These are phyloP conservation scores for Otatea glauca DNA, from an alignment of 176 grass and related monocot genomes.

Conservation along the genomic window DNA sequence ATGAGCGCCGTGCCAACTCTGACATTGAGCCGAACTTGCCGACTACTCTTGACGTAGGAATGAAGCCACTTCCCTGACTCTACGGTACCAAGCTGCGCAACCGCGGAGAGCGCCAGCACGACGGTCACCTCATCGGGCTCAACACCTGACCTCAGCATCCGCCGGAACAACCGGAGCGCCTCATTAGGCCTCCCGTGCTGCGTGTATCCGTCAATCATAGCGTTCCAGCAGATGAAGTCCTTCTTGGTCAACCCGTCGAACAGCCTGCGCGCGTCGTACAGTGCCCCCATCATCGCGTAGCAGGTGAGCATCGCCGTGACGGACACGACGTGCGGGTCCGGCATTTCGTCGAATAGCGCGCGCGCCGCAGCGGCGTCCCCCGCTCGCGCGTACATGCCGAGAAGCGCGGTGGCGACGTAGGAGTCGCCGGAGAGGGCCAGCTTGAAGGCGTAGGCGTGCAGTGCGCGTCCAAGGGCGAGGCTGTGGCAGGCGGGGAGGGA, in stretches of 20 bases:
- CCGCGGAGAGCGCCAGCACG: conserved; percentile 61
- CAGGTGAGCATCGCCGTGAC: conserved; percentile 89
- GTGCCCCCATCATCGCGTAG: conserved; percentile 69
- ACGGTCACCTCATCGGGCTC: conserved; percentile 69
- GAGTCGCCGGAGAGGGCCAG: conserved; percentile 55
- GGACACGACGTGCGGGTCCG: conserved; percentile 63
- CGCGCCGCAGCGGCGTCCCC: conserved; percentile 68
- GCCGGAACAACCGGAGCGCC: conserved; percentile 66
- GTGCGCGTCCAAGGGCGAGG: conserved; percentile 56
- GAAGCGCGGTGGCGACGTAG: conserved; percentile 82
- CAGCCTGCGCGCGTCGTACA: conserved; percentile 61
- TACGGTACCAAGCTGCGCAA: conserved; percentile 66
- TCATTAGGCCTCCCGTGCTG: conserved; percentile 65
- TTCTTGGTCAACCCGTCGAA: conserved; percentile 60
- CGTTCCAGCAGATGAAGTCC: conserved; percentile 92
- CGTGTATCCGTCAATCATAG: conserved; percentile 94
- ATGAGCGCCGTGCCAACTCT: conserved; percentile 84
- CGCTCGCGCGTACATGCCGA: conserved; percentile 86
- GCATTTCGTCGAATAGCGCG: conserved; percentile 74
- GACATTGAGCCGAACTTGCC: conserved; percentile 49
- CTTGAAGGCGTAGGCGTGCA: conserved; percentile 85
- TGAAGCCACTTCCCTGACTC: conserved; percentile 85
- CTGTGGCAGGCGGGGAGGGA: conserved; percentile 65
- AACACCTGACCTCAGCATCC: conserved; percentile 59
- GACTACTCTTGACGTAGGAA: conserved; percentile 63